Percentiles rank a stretch among this genome's conserved stretches.
Evolutionary conservation across 2,329 filamentous ascomycete species (phyloP).

Genomic region (Fusarium vanettenii): DNA sequence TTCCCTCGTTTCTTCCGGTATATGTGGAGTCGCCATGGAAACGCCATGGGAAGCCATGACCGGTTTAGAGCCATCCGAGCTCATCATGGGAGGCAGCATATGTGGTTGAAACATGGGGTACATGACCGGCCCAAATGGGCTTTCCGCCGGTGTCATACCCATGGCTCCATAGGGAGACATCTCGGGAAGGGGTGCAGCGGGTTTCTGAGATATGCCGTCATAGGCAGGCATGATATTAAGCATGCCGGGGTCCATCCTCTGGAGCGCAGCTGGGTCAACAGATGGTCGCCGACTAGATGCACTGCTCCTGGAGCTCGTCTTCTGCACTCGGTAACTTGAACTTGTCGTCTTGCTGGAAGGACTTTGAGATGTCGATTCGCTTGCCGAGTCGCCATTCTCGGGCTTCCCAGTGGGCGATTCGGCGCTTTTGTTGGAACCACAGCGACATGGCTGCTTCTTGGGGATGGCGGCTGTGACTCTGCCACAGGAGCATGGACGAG

Average conservation of each 20-base stretch:
- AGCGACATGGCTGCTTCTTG: constrained; percentile 67
- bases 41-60: constrained; percentile 34
- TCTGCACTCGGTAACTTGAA: constrained; percentile 59
- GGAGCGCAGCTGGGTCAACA: constrained; percentile 60
- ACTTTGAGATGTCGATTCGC: constrained; percentile 44
- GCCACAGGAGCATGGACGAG: constrained; percentile 70
- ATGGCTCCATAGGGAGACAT: constrained; percentile 44
- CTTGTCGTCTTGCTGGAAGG: constrained; percentile 45
- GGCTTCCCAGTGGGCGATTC: constrained; percentile 35
- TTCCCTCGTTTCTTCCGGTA: constrained; percentile 18
- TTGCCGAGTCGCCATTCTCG: constrained; percentile 42
- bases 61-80: constrained; percentile 25
- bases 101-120: constrained; percentile 50
- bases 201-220: constrained; percentile 42
- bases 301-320: constrained; percentile 51
- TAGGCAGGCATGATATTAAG: constrained; percentile 59
- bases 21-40: constrained; percentile 34
- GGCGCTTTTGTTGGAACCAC: constrained; percentile 52
- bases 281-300: constrained; percentile 57
- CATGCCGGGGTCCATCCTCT: constrained; percentile 65
- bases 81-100: constrained; percentile 41
- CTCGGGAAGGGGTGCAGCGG: constrained; percentile 38
- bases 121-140: constrained; percentile 42
- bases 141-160: constrained; percentile 43
- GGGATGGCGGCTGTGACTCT: constrained; percentile 74